Conservation (phyloP, 2,329 filamentous ascomycete genomes). For the Botrytis cinerea region DNA sequence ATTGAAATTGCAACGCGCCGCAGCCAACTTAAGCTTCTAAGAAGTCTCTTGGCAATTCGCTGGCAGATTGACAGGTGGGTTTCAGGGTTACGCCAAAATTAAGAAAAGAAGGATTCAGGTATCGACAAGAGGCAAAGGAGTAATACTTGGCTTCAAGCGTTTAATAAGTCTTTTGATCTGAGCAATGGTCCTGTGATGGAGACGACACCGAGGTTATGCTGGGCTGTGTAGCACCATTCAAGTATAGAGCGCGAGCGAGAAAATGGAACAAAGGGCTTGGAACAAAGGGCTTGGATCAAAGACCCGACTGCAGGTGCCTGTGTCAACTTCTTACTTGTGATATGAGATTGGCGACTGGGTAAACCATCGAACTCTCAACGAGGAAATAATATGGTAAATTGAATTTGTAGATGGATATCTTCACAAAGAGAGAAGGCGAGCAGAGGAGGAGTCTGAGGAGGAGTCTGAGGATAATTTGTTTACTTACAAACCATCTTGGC, state of each 20-base stretch:
- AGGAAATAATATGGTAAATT: not conserved
- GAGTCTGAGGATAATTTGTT: slow-evolving; percentile 9
- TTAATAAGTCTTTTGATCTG: not conserved
- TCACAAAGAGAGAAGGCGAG: slow-evolving; percentile 23
- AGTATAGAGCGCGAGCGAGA: not conserved
- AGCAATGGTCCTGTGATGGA: not conserved
- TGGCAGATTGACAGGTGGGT: slow-evolving; percentile 14
- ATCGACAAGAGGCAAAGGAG: not conserved
- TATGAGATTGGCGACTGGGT: not conserved
- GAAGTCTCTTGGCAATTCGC: slow-evolving; percentile 7
- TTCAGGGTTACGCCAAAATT: not conserved
- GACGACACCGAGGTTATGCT: slow-evolving; percentile 8
- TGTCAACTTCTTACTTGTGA: not conserved
- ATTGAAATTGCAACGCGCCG: slow-evolving; percentile 18
- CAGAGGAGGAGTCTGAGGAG: slow-evolving; percentile 26
- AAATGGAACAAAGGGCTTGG: slow-evolving; percentile 18
- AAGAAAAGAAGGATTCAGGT: not conserved
- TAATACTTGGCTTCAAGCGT: slow-evolving; percentile 17
- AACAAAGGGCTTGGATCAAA: slow-evolving; percentile 24
- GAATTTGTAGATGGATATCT: not conserved
- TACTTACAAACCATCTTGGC: slow-evolving; percentile 35
- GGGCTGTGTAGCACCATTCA: slow-evolving; percentile 10
- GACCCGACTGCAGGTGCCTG: slow-evolving; percentile 1
- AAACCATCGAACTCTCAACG: not conserved
- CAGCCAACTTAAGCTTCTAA: slow-evolving; percentile 9